Conservation (phyloP, 352 stramenopile genomes). For the Phytophthora crassamura region DNA sequence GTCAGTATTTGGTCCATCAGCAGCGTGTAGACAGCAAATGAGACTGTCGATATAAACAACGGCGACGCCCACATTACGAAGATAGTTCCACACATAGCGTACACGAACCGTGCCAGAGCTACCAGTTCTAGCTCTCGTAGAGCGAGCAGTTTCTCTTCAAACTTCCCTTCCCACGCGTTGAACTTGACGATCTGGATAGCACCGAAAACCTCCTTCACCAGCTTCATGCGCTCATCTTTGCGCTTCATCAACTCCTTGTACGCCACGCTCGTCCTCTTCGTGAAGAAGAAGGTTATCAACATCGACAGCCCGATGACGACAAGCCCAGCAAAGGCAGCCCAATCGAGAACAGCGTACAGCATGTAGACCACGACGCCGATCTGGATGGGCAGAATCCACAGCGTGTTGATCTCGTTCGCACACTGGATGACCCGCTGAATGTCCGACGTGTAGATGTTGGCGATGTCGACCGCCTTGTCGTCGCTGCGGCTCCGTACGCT, state of each 20-base stretch:
- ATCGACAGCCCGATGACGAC: constrained; percentile 42
- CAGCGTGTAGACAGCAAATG: constrained; percentile 58
- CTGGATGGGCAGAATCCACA: constrained; percentile 55
- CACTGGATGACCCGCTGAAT: constrained; percentile 58
- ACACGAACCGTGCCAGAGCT: constrained; percentile 57
- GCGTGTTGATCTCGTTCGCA: constrained; percentile 47
- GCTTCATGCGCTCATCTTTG: constrained; percentile 91
- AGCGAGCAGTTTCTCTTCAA: constrained; percentile 72
- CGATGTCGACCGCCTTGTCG: constrained; percentile 64
- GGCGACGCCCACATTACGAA: constrained; percentile 60
- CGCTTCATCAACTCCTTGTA: constrained; percentile 82
- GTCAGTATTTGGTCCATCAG: constrained; percentile 48
- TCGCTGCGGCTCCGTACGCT: constrained; percentile 22
- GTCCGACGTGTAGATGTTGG: constrained; percentile 95
- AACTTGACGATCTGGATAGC: constrained; percentile 97
- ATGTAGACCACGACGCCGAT: constrained; percentile 43
- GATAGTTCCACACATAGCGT: constrained; percentile 58
- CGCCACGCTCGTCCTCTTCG: constrained; percentile 45
- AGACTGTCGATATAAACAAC: constrained; percentile 48
- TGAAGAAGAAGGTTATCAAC: constrained; percentile 56
- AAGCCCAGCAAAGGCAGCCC: constrained; percentile 46
- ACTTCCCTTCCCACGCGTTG: constrained; percentile 90
- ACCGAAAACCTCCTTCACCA: constrained; percentile 91
- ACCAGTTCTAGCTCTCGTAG: constrained; percentile 83
- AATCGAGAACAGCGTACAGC: constrained; percentile 41